Evolutionary conservation across 768 basidiomycete genomes (phyloP).

Genomic region (Phanerochaete carnosa): DNA sequence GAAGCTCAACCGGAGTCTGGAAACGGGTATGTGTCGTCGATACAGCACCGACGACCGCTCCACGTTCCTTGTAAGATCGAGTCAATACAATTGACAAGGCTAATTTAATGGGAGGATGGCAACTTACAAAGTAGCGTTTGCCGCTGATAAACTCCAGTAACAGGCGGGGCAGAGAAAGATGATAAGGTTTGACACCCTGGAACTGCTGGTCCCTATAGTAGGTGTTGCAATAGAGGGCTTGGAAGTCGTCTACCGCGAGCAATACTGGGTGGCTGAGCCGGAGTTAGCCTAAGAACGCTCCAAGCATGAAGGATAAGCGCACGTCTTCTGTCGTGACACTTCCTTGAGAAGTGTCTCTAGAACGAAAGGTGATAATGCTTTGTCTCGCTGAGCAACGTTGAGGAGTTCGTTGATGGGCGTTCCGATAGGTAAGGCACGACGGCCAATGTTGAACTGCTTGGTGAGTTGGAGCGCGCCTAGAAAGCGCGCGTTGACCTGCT

Average conservation of each 20-base stretch:
- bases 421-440: conserved; percentile 42
- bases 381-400: conserved; percentile 52
- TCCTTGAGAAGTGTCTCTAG: conserved; percentile 58
- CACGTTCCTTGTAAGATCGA: conserved; percentile 47
- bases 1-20: conserved; percentile 58
- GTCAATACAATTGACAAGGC: background rate
- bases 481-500: conserved; percentile 50
- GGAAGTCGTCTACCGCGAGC: conserved; percentile 86
- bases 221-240: conserved; percentile 64
- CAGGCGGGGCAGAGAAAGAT: conserved; percentile 75
- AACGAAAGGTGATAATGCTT: conserved; percentile 48
- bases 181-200: conserved; percentile 63
- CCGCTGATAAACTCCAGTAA: conserved; percentile 81
- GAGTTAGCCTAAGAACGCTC: background rate
- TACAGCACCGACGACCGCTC: conserved; percentile 70
- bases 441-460: conserved; percentile 20
- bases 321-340: conserved; percentile 65
- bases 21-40: conserved; percentile 59
- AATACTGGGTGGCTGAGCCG: conserved; percentile 66
- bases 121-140: conserved; percentile 59
- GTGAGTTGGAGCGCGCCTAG: conserved; percentile 40
- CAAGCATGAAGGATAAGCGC: conserved; percentile 19
- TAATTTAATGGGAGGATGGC: background rate
- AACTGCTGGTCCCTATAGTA: conserved; percentile 79
- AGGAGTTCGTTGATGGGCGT: conserved; percentile 53